phyloP scores from a whole-genome alignment of 768 basidiomycete species.

The Boletus edulis region DNA sequence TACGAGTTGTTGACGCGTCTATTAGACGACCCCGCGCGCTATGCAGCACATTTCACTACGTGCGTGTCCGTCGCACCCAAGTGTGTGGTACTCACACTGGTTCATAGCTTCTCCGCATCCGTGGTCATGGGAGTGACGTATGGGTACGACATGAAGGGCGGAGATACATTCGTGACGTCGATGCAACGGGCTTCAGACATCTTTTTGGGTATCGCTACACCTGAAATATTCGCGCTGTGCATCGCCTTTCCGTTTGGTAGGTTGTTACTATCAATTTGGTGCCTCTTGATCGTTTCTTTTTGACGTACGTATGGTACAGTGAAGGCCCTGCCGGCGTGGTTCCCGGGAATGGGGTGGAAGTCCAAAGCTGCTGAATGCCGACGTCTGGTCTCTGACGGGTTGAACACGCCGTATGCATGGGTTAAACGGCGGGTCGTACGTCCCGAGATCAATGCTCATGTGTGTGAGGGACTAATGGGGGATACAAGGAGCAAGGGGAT shows the following conservation, averaged over 20 bases:
- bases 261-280: not conserved
- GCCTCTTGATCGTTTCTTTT: not conserved
- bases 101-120: constrained; percentile 5
- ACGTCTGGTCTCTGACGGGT: not conserved
- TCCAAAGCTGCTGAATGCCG: constrained; percentile 10
- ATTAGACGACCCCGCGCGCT: constrained; percentile 25
- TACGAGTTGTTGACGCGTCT: constrained; percentile 32
- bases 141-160: constrained; percentile 21
- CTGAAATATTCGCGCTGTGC: not conserved
- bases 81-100: too few species aligned
- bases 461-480: not conserved
- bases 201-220: not conserved
- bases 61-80: not conserved
- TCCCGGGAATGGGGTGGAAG: constrained; percentile 27
- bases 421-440: not conserved
- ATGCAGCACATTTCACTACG: constrained; percentile 23
- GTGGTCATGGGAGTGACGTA: constrained; percentile 32
- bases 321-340: constrained; percentile 21
- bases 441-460: not conserved
- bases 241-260: not conserved
- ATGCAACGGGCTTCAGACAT: not conserved
- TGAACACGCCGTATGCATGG: constrained; percentile 15
- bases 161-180: too few species aligned
- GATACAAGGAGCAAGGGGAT: constrained; percentile 13
- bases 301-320: constrained; percentile 9